phyloP scores from a whole-genome alignment of 768 basidiomycete species.

The Tricholoma terreum region DNA sequence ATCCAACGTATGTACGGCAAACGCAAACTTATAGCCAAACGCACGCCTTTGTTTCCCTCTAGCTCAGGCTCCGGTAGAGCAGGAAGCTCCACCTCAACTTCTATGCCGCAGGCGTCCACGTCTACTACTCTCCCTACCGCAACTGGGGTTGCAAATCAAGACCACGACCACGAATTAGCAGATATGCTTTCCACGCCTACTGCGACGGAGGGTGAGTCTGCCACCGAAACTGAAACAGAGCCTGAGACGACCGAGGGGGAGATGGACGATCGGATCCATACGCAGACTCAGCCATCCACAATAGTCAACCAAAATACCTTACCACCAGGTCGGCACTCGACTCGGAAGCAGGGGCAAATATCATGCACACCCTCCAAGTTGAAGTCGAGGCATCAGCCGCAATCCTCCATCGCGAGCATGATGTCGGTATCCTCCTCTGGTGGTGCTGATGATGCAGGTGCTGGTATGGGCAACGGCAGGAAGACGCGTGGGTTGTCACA shows the following conservation, averaged over 20 bases:
- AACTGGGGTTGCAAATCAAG: neutral
- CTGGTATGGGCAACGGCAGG: constrained; percentile 4
- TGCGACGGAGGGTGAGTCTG: constrained; percentile 69
- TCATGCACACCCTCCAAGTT: neutral
- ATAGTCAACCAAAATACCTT: constrained; percentile 53
- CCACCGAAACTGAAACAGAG: constrained; percentile 73
- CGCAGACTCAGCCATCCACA: constrained; percentile 62
- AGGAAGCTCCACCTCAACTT: constrained; percentile 10
- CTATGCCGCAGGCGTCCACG: constrained; percentile 12
- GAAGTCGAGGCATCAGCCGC: constrained; percentile 27
- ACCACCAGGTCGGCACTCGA: constrained; percentile 7
- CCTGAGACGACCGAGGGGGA: constrained; percentile 57
- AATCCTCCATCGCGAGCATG: constrained; percentile 31
- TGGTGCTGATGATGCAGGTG: constrained; percentile 9
- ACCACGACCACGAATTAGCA: constrained; percentile 17
- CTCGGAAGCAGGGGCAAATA: constrained; percentile 14
- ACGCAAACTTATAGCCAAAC: constrained; percentile 83
- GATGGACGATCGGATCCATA: constrained; percentile 46
- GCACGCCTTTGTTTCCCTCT: constrained; percentile 55
- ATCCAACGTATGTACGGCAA: constrained; percentile 94
- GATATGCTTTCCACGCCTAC: constrained; percentile 52
- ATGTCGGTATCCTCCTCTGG: constrained; percentile 25
- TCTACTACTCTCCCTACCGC: no score
- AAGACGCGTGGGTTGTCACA: constrained; percentile 51
- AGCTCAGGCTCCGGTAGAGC: constrained; percentile 4